Evolutionary conservation across 305 asterid genomes (phyloP).

Genomic region (Solanum hybrid): DNA sequence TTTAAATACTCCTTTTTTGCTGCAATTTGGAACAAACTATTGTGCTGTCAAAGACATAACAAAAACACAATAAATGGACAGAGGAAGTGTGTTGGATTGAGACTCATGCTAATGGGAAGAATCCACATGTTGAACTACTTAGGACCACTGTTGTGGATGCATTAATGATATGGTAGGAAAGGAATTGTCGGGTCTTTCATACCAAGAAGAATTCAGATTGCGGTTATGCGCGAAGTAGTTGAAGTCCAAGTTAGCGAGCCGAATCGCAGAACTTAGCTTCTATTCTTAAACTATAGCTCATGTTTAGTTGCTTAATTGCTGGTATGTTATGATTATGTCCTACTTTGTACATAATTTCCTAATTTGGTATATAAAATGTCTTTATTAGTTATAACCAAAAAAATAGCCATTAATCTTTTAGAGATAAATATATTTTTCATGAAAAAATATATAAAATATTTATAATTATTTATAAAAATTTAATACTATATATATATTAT

Average conservation of each 20-base stretch:
- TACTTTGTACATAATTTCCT: background rate
- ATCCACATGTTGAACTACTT: background rate
- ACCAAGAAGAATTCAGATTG: background rate
- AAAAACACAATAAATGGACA: background rate
- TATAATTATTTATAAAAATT: too few species aligned
- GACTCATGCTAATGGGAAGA: background rate
- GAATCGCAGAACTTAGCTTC: too few species aligned
- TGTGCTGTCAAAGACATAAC: background rate
- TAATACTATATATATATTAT: too few species aligned
- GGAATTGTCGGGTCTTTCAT: too few species aligned
- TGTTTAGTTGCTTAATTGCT: background rate
- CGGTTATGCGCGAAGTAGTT: background rate
- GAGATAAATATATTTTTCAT: background rate
- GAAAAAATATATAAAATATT: too few species aligned
- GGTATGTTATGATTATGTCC: background rate
- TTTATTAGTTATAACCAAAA: background rate
- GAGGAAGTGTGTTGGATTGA: background rate
- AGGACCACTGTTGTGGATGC: background rate
- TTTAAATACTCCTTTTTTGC: background rate
- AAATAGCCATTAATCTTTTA: background rate
- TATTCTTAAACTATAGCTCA: background rate
- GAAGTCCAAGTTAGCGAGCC: too few species aligned
- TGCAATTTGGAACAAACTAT: background rate
- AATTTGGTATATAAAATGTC: background rate
- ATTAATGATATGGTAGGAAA: background rate